phyloP scores from a whole-genome alignment of 169 alveolate species.

The Hepatocystis sp. region DNA sequence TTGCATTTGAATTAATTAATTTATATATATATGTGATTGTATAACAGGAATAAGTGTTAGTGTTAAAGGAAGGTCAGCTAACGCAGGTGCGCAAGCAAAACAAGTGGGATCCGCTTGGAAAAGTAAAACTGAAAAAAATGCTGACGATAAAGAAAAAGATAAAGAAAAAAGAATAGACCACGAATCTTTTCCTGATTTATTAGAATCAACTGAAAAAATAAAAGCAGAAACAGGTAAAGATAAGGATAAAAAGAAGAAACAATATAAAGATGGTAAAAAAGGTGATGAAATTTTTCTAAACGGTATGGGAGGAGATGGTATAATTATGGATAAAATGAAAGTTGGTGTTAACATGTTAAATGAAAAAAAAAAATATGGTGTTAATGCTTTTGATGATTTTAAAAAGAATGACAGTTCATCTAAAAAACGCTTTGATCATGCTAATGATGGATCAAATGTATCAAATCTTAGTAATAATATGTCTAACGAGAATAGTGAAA shows the following conservation, averaged over 20 bases:
- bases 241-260: constrained; percentile 65
- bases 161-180: constrained; percentile 69
- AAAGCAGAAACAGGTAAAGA: constrained; percentile 54
- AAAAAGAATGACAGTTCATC: constrained; percentile 36
- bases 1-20: background rate
- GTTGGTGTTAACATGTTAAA: constrained; percentile 3
- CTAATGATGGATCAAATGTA: constrained; percentile 12
- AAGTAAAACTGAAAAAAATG: constrained; percentile 27
- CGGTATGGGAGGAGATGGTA: background rate
- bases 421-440: constrained; percentile 34
- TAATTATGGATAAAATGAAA: constrained; percentile 16
- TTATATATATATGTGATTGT: background rate
- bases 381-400: constrained; percentile 30
- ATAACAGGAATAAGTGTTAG: constrained; percentile 52
- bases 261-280: constrained; percentile 32
- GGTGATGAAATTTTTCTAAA: constrained; percentile 31
- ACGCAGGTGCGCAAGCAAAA: constrained; percentile 25
- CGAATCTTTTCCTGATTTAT: constrained; percentile 65
- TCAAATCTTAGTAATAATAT: constrained; percentile 2
- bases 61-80: constrained; percentile 64
- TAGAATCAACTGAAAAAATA: constrained; percentile 72
- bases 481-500: background rate
- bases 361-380: constrained; percentile 38
- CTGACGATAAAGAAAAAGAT: constrained; percentile 46
- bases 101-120: constrained; percentile 72